Evolutionary conservation across 352 stramenopile species (phyloP).

Genomic region (Elongisporangium prolatum): DNA sequence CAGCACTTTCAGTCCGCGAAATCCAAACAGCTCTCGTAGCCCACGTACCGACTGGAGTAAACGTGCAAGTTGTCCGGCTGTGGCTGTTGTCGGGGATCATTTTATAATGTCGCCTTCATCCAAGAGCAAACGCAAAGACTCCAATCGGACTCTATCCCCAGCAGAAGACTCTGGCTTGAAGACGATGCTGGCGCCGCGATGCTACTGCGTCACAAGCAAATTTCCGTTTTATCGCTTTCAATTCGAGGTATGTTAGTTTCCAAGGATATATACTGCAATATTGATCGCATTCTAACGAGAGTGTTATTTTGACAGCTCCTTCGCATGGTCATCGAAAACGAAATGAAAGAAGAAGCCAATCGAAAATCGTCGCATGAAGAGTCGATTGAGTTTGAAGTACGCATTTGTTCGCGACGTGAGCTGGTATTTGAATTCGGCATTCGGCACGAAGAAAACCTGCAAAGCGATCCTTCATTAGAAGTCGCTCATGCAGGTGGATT

Average conservation of each 20-base stretch:
- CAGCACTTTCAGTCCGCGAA: constrained; percentile 1
- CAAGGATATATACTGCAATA: neutral
- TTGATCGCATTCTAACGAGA: neutral
- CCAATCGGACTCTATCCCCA: constrained; percentile 9
- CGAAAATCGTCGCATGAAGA: constrained; percentile 5
- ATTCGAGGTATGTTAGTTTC: constrained; percentile 48
- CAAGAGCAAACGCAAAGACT: constrained; percentile 15
- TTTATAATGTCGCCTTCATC: neutral
- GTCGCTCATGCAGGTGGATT: constrained; percentile 9
- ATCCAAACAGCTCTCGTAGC: constrained; percentile 5
- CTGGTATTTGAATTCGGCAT: constrained; percentile 53
- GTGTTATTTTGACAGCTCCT: constrained; percentile 35
- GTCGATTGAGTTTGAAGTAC: constrained; percentile 47
- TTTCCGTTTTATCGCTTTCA: constrained; percentile 86
- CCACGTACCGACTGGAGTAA: constrained; percentile 23
- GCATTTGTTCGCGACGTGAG: constrained; percentile 10
- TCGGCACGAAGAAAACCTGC: constrained; percentile 44
- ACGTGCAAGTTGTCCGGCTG: constrained; percentile 24
- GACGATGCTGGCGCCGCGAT: constrained; percentile 50
- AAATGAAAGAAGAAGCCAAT: constrained; percentile 26
- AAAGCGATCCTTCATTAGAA: constrained; percentile 2
- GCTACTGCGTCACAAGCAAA: constrained; percentile 85
- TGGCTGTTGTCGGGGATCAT: too few relatives aligned
- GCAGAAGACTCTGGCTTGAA: constrained; percentile 10
- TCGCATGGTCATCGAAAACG: constrained; percentile 67